Percentiles rank a stretch among this genome's conserved stretches.
Conservation (phyloP, 1,284 basidiomycete genomes). For the Vanrija humicola region DNA sequence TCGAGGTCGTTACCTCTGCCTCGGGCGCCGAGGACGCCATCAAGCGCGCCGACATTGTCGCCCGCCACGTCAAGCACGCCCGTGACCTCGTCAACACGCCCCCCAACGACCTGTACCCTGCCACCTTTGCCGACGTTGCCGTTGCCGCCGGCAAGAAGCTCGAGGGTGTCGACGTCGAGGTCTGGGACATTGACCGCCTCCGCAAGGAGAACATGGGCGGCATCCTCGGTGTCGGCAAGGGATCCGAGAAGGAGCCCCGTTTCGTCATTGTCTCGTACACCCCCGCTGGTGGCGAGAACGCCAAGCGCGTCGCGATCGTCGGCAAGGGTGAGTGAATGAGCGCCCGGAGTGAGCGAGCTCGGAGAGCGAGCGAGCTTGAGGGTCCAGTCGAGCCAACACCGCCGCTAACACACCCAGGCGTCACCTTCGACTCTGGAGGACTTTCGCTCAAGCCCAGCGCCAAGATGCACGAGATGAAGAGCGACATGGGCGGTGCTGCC, state of each 20-base stretch:
- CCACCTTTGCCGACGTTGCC: slow-evolving; percentile 9
- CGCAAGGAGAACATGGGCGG: slow-evolving; percentile 5
- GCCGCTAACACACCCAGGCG: not conserved
- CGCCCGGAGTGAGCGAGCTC: too few relatives aligned
- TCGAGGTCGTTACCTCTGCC: slow-evolving; percentile 6
- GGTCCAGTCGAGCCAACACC: too few relatives aligned
- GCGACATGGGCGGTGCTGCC: slow-evolving; percentile 19
- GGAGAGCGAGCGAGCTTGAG: too few relatives aligned
- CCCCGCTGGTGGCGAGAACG: not conserved
- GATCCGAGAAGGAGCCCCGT: slow-evolving; percentile 8
- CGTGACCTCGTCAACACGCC: slow-evolving; percentile 16
- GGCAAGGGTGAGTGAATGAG: slow-evolving; percentile 13
- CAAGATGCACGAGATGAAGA: slow-evolving; percentile 20
- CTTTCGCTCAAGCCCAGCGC: slow-evolving; percentile 15
- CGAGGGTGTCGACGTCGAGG: slow-evolving; percentile 9
- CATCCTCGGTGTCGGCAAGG: slow-evolving; percentile 15
- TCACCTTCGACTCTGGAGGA: slow-evolving; percentile 19
- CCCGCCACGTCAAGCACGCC: slow-evolving; percentile 13
- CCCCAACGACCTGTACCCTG: slow-evolving; percentile 12
- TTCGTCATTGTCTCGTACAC: slow-evolving; percentile 15
- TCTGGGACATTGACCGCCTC: slow-evolving; percentile 18
- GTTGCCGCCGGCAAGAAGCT: slow-evolving; percentile 1
- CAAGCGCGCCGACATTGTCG: slow-evolving; percentile 7
- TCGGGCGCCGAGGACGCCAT: slow-evolving; percentile 4
- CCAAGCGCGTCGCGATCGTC: slow-evolving; percentile 15